Conservation (phyloP, 2,329 filamentous ascomycete species). For the Pseudogymnoascus sp. region DNA sequence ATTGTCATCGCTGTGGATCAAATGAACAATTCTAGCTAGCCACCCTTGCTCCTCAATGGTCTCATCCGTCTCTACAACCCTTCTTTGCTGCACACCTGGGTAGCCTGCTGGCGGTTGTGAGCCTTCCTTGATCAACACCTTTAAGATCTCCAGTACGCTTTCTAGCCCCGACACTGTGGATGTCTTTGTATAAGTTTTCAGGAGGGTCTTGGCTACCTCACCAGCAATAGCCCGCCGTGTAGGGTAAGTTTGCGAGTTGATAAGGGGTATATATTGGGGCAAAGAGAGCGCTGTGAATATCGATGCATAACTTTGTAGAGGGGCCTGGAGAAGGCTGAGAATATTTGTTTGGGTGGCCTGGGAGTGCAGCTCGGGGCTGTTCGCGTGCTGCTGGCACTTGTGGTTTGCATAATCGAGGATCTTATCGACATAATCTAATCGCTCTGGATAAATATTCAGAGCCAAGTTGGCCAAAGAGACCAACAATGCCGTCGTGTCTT, state of each 20-base stretch:
- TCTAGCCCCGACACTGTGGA: constrained; percentile 71
- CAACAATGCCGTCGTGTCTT: constrained; percentile 86
- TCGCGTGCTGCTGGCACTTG: constrained; percentile 82
- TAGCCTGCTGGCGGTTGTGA: constrained; percentile 78
- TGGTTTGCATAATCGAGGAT: constrained; percentile 79
- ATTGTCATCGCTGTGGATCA: constrained; percentile 76
- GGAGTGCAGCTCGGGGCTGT: constrained; percentile 92
- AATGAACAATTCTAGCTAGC: constrained; percentile 85
- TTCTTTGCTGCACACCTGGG: constrained; percentile 68
- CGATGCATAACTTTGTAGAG: constrained; percentile 81
- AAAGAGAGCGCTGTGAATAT: constrained; percentile 94
- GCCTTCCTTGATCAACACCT: constrained; percentile 89
- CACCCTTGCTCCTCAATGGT: constrained; percentile 97
- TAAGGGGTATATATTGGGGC: constrained; percentile 82
- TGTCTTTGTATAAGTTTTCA: constrained; percentile 74
- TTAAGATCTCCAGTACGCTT: constrained; percentile 78
- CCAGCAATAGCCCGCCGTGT: constrained; percentile 85
- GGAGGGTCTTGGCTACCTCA: constrained; percentile 73
- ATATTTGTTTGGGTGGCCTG: constrained; percentile 80
- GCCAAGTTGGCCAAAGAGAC: constrained; percentile 93
- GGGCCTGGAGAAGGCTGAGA: constrained; percentile 80
- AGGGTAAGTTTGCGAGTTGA: constrained; percentile 86
- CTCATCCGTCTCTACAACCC: constrained; percentile 83
- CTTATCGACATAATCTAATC: constrained; percentile 91
- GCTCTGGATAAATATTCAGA: constrained; percentile 88